Evolutionary conservation across 495 filamentous ascomycete species (phyloP), one percentile per base, ranked within the genome.

Genomic region (Xylaria curta): DNA sequence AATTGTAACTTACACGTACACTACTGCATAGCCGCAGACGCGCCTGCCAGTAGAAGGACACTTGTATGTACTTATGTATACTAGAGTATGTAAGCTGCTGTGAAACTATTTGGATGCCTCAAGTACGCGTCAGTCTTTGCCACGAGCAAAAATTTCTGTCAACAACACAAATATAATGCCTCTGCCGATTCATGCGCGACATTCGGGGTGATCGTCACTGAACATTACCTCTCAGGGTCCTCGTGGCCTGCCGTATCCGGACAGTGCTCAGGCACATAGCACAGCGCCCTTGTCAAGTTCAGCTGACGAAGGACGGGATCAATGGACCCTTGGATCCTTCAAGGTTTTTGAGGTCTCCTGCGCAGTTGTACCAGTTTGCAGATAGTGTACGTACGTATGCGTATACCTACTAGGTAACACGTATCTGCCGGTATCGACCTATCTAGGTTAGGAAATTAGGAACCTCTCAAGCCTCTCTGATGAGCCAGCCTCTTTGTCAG

Each of bases 51-150:
- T 21, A 3, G 0, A 38, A 38, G 28, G 21, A 24, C 13, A 26
- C 21, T 10, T 24, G 26, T 28, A 31, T 0, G 13, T 19, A 46
- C 44, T 3, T 5, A 10, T 33, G 6, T 26, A 19, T 6, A 58
- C 5, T 2, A n/a, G n/a, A n/a, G n/a, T n/a, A 9, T 38, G 7
- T 60, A 31, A n/a, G 33, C 38, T 42, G 60, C 21, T 24, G 13
- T 5, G 3, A n/a, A 59, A 59, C n/a, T 47, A 26, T 24, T 21
- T 33, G 44, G 64, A 66, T 67, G 65, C 65, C 65, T 67, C 65
- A 65, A 65, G 62, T 65, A 65, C 62, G 42, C 62, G 62, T 65
- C 62, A 65, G 38, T 46, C 42, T 47, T 47, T n/a, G 40, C 62
- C 62, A 65, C 62, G 7, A 44, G 21, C 1, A 38, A 21, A 38